Evolutionary conservation across 306 rosid genomes (phyloP).

Genomic region (Astragalus glycyphyllos): DNA sequence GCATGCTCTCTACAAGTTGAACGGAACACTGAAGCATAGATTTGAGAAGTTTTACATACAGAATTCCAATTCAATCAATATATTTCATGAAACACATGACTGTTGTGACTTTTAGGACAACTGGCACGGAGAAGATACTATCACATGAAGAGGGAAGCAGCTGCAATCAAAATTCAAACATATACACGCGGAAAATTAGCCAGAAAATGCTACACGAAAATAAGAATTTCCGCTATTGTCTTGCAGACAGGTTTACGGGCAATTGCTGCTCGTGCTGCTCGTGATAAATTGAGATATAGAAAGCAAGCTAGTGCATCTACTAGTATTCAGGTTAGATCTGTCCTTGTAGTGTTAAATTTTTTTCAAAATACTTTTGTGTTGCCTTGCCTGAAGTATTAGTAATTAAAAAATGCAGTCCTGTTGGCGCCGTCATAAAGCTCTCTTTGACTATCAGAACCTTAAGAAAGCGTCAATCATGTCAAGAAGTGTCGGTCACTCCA

Average conservation of each 20-base stretch:
- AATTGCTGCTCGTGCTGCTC: conserved; percentile 61
- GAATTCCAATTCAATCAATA: conserved; percentile 28
- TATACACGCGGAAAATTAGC: conserved; percentile 57
- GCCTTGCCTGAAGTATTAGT: conserved; percentile 38
- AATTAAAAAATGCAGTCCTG: conserved; percentile 50
- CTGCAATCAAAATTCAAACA: conserved; percentile 74
- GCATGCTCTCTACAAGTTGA: conserved; percentile 3
- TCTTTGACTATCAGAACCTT: conserved; percentile 52
- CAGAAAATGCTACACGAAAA: conserved; percentile 53
- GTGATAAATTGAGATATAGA: conserved; percentile 54
- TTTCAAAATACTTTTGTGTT: conserved; percentile 27
- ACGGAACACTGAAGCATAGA: conserved; percentile 19
- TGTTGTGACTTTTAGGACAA: conserved; percentile 62
- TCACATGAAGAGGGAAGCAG: conserved; percentile 56
- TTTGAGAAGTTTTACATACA: conserved; percentile 31
- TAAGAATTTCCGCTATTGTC: conserved; percentile 50
- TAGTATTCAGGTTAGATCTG: conserved; percentile 63
- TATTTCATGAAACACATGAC: conserved; percentile 29
- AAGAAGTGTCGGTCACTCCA: conserved; percentile 38
- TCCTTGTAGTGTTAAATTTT: conserved; percentile 32
- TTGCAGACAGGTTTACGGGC: conserved; percentile 71
- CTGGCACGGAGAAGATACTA: conserved; percentile 62
- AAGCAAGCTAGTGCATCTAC: conserved; percentile 51
- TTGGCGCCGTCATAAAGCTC: conserved; percentile 58
- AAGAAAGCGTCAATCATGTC: conserved; percentile 49